phyloP scores from a whole-genome alignment of 345 rosid genomes.

The Heritiera littoralis region DNA sequence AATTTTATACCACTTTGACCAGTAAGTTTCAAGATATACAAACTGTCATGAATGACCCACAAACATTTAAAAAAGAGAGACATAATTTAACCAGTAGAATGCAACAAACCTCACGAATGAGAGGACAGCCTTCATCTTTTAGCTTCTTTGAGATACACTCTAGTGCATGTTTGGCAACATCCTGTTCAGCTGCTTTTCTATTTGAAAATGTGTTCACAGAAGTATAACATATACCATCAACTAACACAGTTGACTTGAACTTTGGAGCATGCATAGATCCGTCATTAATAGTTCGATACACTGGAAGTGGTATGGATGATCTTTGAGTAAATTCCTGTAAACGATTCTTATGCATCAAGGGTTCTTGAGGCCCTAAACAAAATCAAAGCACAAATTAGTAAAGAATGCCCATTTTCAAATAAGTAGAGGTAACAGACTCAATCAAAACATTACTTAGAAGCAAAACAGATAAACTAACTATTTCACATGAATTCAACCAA shows the following conservation, averaged over 20 bases:
- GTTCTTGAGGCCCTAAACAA: conserved; percentile 3
- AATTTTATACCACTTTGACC: not conserved
- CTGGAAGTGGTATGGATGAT: conserved; percentile 33
- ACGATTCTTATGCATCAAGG: conserved; percentile 34
- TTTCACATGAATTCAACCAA: not conserved
- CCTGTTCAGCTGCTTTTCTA: conserved; percentile 49
- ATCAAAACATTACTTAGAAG: not conserved
- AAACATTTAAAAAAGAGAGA: not conserved
- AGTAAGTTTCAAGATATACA: not conserved
- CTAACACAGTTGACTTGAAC: conserved; percentile 42
- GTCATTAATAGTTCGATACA: conserved; percentile 33
- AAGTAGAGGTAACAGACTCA: not conserved
- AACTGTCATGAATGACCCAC: not conserved
- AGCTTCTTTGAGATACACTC: conserved; percentile 31
- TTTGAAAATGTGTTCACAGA: conserved; percentile 35
- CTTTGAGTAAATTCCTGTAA: conserved; percentile 46
- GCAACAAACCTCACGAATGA: conserved; percentile 38
- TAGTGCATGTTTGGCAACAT: conserved; percentile 46
- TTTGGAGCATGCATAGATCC: conserved; percentile 34
- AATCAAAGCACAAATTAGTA: not conserved
- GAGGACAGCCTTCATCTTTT: conserved; percentile 34
- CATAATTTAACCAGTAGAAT: not conserved
- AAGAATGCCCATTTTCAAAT: not conserved
- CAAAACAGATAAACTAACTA: not conserved
- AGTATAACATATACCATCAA: conserved; percentile 36